phyloP scores from a whole-genome alignment of 768 basidiomycete species.

The Gelatoporia subvermispora region DNA sequence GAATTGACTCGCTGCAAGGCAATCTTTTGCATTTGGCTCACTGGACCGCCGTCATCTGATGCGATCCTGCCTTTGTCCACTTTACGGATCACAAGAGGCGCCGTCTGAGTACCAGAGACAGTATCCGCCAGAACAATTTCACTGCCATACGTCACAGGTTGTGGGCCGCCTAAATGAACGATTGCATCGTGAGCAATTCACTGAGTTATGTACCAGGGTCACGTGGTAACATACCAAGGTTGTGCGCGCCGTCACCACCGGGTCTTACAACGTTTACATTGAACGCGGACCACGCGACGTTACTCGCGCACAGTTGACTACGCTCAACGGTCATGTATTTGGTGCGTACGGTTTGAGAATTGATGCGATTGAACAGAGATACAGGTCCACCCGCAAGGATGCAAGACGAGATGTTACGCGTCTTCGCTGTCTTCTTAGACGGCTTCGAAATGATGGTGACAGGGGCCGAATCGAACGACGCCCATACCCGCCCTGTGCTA shows the following conservation, averaged over 20 bases:
- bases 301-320: constrained; percentile 80
- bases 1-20: constrained; percentile 80
- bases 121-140: constrained; percentile 84
- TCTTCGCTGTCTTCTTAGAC: constrained; percentile 95
- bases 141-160: constrained; percentile 88
- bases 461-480: constrained; percentile 86
- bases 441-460: constrained; percentile 96
- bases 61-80: constrained; percentile 87
- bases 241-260: constrained; percentile 46
- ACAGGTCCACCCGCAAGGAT: constrained; percentile 87
- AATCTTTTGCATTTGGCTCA: constrained; percentile 96
- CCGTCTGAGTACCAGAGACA: constrained; percentile 78
- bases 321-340: constrained; percentile 96
- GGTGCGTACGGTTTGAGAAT: constrained; percentile 93
- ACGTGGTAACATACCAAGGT: constrained; percentile 61
- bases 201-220: constrained; percentile 22
- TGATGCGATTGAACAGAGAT: constrained; percentile 93
- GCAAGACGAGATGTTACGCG: constrained; percentile 86
- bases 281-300: constrained; percentile 90
- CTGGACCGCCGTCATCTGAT: constrained; percentile 86
- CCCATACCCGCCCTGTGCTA: constrained; percentile 71
- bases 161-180: constrained; percentile 42
- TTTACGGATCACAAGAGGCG: constrained; percentile 84
- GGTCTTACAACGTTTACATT: constrained; percentile 83
- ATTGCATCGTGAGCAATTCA: constrained; percentile 1